A percentile compares a stretch with the other conserved stretches of the same genome.
phyloP scores from a whole-genome alignment of 768 basidiomycete species.

The Russula vinacea region DNA sequence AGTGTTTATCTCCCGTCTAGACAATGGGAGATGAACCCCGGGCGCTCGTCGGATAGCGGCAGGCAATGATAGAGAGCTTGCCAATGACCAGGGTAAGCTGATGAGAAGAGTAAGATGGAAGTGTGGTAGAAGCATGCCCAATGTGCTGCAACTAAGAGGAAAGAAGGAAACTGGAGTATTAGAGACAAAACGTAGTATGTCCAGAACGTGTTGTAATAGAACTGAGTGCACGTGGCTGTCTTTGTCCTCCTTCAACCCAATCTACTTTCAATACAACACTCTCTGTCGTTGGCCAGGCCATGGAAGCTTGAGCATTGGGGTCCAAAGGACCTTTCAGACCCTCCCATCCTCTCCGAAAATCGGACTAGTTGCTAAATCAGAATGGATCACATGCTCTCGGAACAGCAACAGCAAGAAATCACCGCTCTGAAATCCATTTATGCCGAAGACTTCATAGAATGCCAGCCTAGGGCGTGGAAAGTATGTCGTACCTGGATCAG shows the following conservation, averaged over 20 bases:
- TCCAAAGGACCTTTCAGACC: slow-evolving; percentile 61
- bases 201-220: neutral
- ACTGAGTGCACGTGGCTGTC: neutral
- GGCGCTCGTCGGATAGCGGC: neutral
- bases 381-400: slow-evolving; percentile 71
- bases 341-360: slow-evolving; percentile 32
- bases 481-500: slow-evolving; percentile 39
- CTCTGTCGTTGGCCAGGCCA: slow-evolving; percentile 34
- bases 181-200: too few species aligned
- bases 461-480: slow-evolving; percentile 81
- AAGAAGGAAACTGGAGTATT: neutral
- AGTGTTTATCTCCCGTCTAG: slow-evolving; percentile 6
- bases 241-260: neutral
- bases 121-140: slow-evolving; percentile 8
- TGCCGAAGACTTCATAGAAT: slow-evolving; percentile 70
- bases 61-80: slow-evolving; percentile 7
- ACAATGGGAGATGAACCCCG: slow-evolving; percentile 21
- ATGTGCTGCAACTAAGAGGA: neutral
- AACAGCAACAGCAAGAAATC: slow-evolving; percentile 67
- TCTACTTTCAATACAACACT: neutral
- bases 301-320: slow-evolving; percentile 78
- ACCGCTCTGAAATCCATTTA: slow-evolving; percentile 79
- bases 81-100: slow-evolving; percentile 3
- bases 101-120: neutral
- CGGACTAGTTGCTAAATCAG: slow-evolving; percentile 9